Evolutionary conservation across 1,284 basidiomycete species (phyloP).

Genomic region (Ceratobasidium sp.): DNA sequence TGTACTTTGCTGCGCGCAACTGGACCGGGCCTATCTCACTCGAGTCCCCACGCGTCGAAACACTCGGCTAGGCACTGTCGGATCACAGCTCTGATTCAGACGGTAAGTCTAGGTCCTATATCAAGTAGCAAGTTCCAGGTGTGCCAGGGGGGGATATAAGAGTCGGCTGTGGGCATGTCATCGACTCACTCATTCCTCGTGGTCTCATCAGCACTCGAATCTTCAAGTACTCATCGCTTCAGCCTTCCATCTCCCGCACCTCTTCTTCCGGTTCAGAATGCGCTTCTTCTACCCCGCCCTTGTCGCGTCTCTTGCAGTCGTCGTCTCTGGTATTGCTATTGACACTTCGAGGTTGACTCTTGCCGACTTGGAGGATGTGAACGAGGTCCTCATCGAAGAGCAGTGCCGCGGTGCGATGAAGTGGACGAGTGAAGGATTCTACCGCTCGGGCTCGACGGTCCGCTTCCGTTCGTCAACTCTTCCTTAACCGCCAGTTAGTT

Average conservation of each 20-base stretch:
- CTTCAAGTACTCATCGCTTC: conserved; percentile 8
- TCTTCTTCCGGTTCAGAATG: conserved; percentile 22
- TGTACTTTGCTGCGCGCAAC: background rate
- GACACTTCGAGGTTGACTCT: conserved; percentile 4
- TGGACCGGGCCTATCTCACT: conserved; percentile 22
- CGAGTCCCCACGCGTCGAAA: conserved; percentile 24
- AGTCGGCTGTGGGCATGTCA: background rate
- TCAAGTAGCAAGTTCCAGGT: conserved; percentile 23
- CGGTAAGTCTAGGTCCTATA: conserved; percentile 15
- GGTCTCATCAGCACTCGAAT: conserved; percentile 9
- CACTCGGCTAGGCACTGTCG: conserved; percentile 27
- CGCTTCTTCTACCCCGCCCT: conserved; percentile 28
- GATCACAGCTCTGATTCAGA: conserved; percentile 22
- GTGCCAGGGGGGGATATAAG: background rate
- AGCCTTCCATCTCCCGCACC: background rate
- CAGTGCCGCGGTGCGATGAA: conserved; percentile 10
- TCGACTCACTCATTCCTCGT: conserved; percentile 24
- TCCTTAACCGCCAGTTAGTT: background rate
- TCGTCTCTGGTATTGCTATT: conserved; percentile 4
- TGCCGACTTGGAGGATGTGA: background rate
- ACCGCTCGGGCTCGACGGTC: conserved; percentile 26
- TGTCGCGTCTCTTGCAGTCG: conserved; percentile 11
- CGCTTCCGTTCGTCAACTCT: conserved; percentile 6
- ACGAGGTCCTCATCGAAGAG: conserved; percentile 25
- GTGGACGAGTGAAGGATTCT: conserved; percentile 24